Conservation (phyloP, 2,329 filamentous ascomycete species). For the Geosmithia morbida region DNA sequence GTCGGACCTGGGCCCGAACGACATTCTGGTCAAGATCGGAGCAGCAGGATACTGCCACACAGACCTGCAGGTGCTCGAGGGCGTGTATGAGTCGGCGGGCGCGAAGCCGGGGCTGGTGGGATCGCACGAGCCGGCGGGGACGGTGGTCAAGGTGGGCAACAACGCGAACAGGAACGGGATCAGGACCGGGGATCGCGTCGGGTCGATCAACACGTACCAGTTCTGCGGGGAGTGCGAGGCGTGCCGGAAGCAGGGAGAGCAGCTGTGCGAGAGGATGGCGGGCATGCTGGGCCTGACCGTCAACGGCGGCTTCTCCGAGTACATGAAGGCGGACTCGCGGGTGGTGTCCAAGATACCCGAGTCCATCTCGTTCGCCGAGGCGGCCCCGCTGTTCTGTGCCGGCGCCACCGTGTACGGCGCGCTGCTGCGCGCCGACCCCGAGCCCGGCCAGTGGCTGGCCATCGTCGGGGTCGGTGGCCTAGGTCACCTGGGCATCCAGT, state of each 20-base stretch:
- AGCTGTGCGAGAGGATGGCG: not conserved
- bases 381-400: slow-evolving; percentile 48
- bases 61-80: slow-evolving; percentile 8
- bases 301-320: slow-evolving; percentile 56
- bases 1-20: slow-evolving; percentile 4
- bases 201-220: slow-evolving; percentile 2
- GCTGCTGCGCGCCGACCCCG: slow-evolving; percentile 18
- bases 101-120: slow-evolving; percentile 6
- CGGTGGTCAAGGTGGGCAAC: slow-evolving; percentile 5
- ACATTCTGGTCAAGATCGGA: slow-evolving; percentile 5
- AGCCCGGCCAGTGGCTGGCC: slow-evolving; percentile 20
- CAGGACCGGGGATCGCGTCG: slow-evolving; percentile 18
- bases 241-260: not conserved
- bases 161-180: slow-evolving; percentile 6
- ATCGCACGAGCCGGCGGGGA: slow-evolving; percentile 10
- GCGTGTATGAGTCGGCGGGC: slow-evolving; percentile 3
- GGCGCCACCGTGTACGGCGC: slow-evolving; percentile 52
- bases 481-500: slow-evolving; percentile 38
- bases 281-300: slow-evolving; percentile 39
- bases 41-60: slow-evolving; percentile 8
- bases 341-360: slow-evolving; percentile 41
- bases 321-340: slow-evolving; percentile 43
- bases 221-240: not conserved
- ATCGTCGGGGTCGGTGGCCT: slow-evolving; percentile 41
- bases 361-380: slow-evolving; percentile 33